phyloP scores from a whole-genome alignment of 495 filamentous ascomycete species.

The Penicillium steckii region DNA sequence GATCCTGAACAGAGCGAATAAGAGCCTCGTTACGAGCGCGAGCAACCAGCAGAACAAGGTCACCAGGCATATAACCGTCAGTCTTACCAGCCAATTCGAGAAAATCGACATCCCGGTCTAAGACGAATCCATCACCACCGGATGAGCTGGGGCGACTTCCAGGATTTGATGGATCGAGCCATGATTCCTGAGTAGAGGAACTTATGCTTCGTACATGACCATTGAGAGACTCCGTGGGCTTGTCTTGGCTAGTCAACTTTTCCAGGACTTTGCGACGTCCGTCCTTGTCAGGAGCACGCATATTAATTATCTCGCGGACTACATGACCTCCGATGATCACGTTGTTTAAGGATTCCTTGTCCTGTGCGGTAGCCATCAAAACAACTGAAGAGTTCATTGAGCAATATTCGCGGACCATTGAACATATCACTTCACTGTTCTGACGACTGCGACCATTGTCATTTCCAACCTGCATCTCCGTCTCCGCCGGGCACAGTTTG shows the following conservation, averaged over 20 bases:
- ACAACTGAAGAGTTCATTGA: slow-evolving; percentile 72
- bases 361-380: slow-evolving; percentile 85
- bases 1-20: slow-evolving; percentile 62
- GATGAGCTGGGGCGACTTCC: slow-evolving; percentile 48
- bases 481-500: slow-evolving; percentile 86
- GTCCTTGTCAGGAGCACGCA: slow-evolving; percentile 91
- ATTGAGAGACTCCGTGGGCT: slow-evolving; percentile 34
- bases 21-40: slow-evolving; percentile 89
- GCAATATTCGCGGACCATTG: slow-evolving; percentile 80
- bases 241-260: slow-evolving; percentile 51
- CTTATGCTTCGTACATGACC: slow-evolving; percentile 37
- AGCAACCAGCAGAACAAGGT: slow-evolving; percentile 80
- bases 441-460: slow-evolving; percentile 91
- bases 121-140: slow-evolving; percentile 59
- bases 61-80: slow-evolving; percentile 96
- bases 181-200: slow-evolving; percentile 54
- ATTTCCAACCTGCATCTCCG: slow-evolving; percentile 84
- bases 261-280: slow-evolving; percentile 80
- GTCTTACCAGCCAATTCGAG: slow-evolving; percentile 89
- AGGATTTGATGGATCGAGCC: slow-evolving; percentile 66
- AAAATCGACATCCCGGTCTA: slow-evolving; percentile 79
- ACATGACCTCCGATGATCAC: slow-evolving; percentile 78
- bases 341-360: slow-evolving; percentile 83
- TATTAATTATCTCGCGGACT: slow-evolving; percentile 74
- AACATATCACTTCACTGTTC: slow-evolving; percentile 84